A percentile compares a stretch with the other conserved stretches of the same genome.
These are phyloP conservation scores for Verticillium albo-atrum DNA, from an alignment of 2,329 filamentous ascomycete genomes.

Conservation along the genomic window DNA sequence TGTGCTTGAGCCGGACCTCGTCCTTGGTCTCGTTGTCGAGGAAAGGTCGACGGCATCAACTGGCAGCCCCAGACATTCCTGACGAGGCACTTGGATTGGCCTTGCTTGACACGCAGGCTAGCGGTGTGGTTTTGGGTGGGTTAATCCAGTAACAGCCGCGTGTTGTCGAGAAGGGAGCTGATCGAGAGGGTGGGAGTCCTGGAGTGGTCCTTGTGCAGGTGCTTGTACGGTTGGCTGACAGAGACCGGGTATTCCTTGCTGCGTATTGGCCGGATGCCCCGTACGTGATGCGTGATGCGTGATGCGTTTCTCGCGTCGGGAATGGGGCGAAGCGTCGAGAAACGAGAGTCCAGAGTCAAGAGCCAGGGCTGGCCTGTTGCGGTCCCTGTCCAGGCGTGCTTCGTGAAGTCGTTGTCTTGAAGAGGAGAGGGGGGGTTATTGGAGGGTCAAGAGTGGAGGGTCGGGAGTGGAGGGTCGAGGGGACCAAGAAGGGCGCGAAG, in stretches of 20 bases:
- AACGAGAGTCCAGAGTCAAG: background rate
- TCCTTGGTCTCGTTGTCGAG: background rate
- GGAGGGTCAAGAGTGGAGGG: background rate
- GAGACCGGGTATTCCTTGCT: background rate
- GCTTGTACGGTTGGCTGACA: background rate
- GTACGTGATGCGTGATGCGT: too few relatives aligned
- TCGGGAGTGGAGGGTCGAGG: background rate
- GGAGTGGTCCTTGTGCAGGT: background rate
- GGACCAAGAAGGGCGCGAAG: background rate
- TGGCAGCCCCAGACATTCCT: background rate
- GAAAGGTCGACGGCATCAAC: background rate
- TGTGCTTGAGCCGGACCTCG: background rate
- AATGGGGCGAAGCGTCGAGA: background rate
- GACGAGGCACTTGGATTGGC: background rate
- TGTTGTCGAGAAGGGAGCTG: background rate
- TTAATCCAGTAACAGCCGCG: background rate
- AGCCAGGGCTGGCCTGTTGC: background rate
- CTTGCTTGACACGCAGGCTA: background rate
- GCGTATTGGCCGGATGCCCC: too few relatives aligned
- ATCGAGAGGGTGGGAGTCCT: background rate
- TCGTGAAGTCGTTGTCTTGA: background rate
- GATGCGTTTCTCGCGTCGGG: background rate
- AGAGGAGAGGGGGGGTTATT: background rate
- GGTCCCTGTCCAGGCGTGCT: background rate
- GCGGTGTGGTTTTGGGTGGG: background rate